These are phyloP conservation scores for Fusarium hostae DNA, from an alignment of 2,329 filamentous ascomycete genomes.

Conservation along the genomic window DNA sequence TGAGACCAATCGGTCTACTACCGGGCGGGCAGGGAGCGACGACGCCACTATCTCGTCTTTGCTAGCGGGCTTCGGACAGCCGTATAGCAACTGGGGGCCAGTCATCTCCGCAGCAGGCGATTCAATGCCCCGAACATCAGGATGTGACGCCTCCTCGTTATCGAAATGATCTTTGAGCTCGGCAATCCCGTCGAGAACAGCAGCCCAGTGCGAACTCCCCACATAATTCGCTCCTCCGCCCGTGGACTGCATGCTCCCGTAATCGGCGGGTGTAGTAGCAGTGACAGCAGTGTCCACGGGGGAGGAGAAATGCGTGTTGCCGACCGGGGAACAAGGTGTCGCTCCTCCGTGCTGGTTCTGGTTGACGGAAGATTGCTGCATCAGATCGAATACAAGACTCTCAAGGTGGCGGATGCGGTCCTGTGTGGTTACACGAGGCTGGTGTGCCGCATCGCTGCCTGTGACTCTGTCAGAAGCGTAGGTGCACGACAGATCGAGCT, in stretches of 20 bases:
- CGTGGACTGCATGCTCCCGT: slow-evolving; percentile 46
- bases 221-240: slow-evolving; percentile 48
- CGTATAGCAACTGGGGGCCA: slow-evolving; percentile 49
- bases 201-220: slow-evolving; percentile 53
- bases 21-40: slow-evolving; percentile 47
- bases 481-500: slow-evolving; percentile 7
- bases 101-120: background rate
- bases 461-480: background rate
- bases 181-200: slow-evolving; percentile 54
- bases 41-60: slow-evolving; percentile 48
- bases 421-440: slow-evolving; percentile 1
- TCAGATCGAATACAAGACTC: slow-evolving; percentile 44
- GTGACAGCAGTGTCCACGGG: accelerated
- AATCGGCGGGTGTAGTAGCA: slow-evolving; percentile 35
- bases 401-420: slow-evolving; percentile 42
- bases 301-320: background rate
- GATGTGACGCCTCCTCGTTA: slow-evolving; percentile 34
- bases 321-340: background rate
- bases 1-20: slow-evolving; percentile 50
- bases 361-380: slow-evolving; percentile 19
- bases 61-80: slow-evolving; percentile 38
- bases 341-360: background rate
- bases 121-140: background rate
- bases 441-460: background rate
- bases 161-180: slow-evolving; percentile 53